A percentile compares a stretch with the other conserved stretches of the same genome.
phyloP scores from a whole-genome alignment of 1,139 yeast species.

The Scheffersomyces cryptocercus region DNA sequence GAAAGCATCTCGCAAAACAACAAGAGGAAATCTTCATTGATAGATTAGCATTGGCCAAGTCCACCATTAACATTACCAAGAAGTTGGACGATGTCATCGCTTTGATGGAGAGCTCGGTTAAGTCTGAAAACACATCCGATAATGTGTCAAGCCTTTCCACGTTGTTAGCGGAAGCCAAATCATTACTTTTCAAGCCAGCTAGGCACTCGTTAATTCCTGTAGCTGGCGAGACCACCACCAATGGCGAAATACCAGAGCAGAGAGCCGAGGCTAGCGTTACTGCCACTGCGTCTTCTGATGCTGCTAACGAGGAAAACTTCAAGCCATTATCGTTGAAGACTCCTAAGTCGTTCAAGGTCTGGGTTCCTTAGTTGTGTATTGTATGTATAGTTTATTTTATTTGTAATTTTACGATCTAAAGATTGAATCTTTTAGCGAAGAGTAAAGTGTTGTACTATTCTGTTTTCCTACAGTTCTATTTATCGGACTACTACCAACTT shows the following conservation, averaged over 20 bases:
- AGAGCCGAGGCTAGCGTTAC: constrained; percentile 12
- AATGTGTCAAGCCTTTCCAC: constrained; percentile 17
- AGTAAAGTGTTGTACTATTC: no score
- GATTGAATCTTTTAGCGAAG: no score
- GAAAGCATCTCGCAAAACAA: constrained; percentile 68
- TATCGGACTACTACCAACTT: no score
- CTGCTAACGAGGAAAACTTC: constrained; percentile 27
- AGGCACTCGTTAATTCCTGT: constrained; percentile 29
- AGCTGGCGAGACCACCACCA: constrained; percentile 13
- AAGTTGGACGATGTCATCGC: constrained; percentile 48
- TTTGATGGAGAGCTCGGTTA: constrained; percentile 25
- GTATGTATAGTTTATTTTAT: no score
- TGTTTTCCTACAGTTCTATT: no score
- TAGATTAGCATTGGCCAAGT: constrained; percentile 68
- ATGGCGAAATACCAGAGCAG: constrained; percentile 12
- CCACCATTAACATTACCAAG: constrained; percentile 53
- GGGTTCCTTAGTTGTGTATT: constrained; percentile 55
- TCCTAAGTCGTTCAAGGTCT: constrained; percentile 83
- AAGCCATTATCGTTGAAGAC: constrained; percentile 79
- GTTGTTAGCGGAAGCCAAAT: constrained; percentile 49
- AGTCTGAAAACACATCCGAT: constrained; percentile 1
- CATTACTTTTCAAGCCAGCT: constrained; percentile 52
- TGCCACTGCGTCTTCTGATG: constrained; percentile 5
- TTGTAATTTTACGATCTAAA: no score
- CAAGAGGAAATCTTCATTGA: constrained; percentile 84